Base-by-base conservation (phyloP, 345 rosid genomes). In the Lepidium sativum region DNA sequence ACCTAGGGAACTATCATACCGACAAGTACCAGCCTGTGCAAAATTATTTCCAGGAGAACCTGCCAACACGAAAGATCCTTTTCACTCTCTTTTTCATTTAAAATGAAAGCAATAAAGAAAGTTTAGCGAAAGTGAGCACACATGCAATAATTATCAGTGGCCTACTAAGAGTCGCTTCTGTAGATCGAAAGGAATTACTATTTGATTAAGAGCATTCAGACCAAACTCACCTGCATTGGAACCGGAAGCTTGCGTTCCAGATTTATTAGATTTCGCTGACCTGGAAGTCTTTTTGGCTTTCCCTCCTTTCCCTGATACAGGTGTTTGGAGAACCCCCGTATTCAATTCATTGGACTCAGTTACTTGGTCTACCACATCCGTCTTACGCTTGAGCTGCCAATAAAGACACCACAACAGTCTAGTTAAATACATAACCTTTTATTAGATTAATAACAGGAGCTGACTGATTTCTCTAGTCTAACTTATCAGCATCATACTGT, bases 1-100 rank as follows among this genome's bases (percentile, higher is more conserved):
- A 94, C 99, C 96, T 29, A 94, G 77, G 31, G 99, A 94, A 80
- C 97, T 94, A 81, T 94, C 99, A 77, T 94, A 94, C 31, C 97
- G 97, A 77, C 96, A 90, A 57, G 92, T 82, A 77, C 99, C 96
- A 10, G 84, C 76, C 18, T 90, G 92, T 13, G 84, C 70, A 57
- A 83, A 79, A 74, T 88, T 94, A 77, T 78, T 82, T 71, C 83
- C 84, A 41, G 95, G 95, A 69, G 99, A 90, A 78, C 97, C 99
- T 90, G 95, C 76, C 74, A 82, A 81, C 53, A 63, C 29, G 70
- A 49, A 76, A 52, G 53, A 76, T 59, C 31, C 42, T 53, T 51
- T 23, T 64, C 66, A 34, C 33, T 56, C 41, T 63, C 31, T 53
- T 69, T 41, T 47, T 41, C 53, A 27, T 48, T 48, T 40, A 15